A percentile compares a stretch with the other conserved stretches of the same genome.
These are phyloP conservation scores for Aspergillus wentii DNA, from an alignment of 495 filamentous ascomycete genomes.

Conservation along the genomic window DNA sequence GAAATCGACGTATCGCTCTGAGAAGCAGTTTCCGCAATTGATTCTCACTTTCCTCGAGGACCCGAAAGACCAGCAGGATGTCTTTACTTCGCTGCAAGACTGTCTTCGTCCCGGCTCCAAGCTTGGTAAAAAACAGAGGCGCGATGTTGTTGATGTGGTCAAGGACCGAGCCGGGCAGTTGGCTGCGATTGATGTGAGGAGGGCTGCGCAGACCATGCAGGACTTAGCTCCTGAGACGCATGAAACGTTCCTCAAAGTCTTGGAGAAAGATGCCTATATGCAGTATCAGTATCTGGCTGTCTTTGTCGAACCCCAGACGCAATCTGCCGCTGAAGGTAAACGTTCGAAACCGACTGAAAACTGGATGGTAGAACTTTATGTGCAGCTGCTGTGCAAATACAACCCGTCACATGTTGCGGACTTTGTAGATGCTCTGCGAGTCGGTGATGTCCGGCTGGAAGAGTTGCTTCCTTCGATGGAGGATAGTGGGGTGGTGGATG, in stretches of 20 bases:
- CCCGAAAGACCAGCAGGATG: conserved; percentile 59
- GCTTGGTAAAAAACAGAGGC: conserved; percentile 67
- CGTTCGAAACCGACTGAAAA: conserved; percentile 24
- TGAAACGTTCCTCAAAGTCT: conserved; percentile 56
- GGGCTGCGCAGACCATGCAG: conserved; percentile 66
- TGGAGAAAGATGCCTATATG: conserved; percentile 55
- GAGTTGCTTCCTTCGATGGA: conserved; percentile 84
- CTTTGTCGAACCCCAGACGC: conserved; percentile 63
- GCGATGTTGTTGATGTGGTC: conserved; percentile 70
- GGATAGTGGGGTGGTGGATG: conserved; percentile 83
- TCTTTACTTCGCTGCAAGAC: conserved; percentile 78
- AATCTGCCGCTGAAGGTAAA: conserved; percentile 32
- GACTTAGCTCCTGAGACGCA: conserved; percentile 67
- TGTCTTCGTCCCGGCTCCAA: conserved; percentile 70
- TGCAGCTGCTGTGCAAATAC: conserved; percentile 84
- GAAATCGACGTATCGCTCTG: conserved; percentile 78
- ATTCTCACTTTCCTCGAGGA: conserved; percentile 85
- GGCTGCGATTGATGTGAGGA: conserved; percentile 60
- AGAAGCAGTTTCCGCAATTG: conserved; percentile 75
- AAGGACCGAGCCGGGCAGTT: conserved; percentile 63
- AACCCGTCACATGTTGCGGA: conserved; percentile 77
- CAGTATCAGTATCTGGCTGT: conserved; percentile 77
- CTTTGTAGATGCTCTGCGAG: conserved; percentile 74
- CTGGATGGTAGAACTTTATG: conserved; percentile 75
- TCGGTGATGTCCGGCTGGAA: conserved; percentile 75